Percentiles rank a stretch among this genome's conserved stretches.
Evolutionary conservation across 257 asterid genomes (phyloP).

Genomic region (Solanum chaucha): DNA sequence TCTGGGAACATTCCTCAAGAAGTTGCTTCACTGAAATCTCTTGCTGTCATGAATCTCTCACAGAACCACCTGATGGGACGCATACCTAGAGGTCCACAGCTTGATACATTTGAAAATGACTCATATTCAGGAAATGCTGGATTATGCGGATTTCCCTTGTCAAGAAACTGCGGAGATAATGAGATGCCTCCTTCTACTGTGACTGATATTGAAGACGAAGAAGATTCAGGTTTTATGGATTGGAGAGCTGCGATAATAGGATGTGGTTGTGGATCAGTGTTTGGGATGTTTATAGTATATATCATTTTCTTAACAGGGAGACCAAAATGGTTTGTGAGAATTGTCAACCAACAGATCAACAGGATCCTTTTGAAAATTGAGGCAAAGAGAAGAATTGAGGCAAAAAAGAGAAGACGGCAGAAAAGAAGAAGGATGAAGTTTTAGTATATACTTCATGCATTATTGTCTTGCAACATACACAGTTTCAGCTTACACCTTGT

Average conservation of each 20-base stretch:
- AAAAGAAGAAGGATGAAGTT: not conserved
- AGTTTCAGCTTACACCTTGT: not conserved
- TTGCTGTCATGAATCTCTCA: conserved; percentile 3
- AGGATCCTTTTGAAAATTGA: not conserved
- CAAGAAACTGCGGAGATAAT: conserved; percentile 1
- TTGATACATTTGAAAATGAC: not conserved
- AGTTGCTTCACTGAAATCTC: not conserved
- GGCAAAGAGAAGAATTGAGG: not conserved
- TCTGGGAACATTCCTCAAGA: not conserved
- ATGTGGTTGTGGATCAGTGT: conserved; percentile 9
- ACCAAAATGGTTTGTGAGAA: conserved; percentile 6
- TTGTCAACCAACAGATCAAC: not conserved
- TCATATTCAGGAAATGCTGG: not conserved
- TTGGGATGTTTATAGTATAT: conserved; percentile 5
- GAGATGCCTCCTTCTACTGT: not conserved
- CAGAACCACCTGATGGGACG: not conserved
- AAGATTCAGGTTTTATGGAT: not conserved
- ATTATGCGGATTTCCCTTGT: conserved; percentile 9
- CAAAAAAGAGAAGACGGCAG: not conserved
- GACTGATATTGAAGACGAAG: not conserved
- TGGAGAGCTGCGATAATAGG: conserved; percentile 20
- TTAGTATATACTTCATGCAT: not conserved
- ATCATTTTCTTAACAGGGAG: conserved; percentile 9
- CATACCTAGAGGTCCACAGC: conserved; percentile 2
- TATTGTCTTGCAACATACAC: not conserved